These are phyloP conservation scores for Coriaria nepalensis DNA, from an alignment of 306 rosid species.

Conservation along the genomic window DNA sequence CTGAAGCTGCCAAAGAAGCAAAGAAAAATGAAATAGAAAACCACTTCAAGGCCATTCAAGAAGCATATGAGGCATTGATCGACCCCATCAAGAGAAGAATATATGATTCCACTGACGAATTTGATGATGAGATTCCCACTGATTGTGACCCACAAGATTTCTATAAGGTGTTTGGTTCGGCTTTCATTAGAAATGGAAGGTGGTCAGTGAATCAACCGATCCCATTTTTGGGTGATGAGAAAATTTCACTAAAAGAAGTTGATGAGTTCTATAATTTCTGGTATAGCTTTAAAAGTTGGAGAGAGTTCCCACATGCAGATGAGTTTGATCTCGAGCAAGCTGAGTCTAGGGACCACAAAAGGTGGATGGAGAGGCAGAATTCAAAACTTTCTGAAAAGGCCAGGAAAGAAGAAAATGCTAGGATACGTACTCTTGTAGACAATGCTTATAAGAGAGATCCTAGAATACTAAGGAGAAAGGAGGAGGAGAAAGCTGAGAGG, in stretches of 20 bases:
- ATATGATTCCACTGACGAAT: conserved; percentile 95
- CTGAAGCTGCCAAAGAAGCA: conserved; percentile 66
- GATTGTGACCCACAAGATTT: conserved; percentile 93
- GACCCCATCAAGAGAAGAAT: conserved; percentile 85
- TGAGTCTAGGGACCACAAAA: conserved; percentile 85
- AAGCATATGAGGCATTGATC: conserved; percentile 69
- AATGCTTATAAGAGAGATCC: conserved; percentile 93
- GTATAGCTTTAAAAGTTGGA: conserved; percentile 92
- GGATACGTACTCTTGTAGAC: conserved; percentile 81
- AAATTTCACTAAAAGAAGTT: conserved; percentile 43
- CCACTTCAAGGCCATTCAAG: conserved; percentile 84
- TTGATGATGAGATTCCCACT: conserved; percentile 88
- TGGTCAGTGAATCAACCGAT: conserved; percentile 80
- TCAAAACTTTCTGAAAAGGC: conserved; percentile 84
- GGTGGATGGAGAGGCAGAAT: conserved; percentile 99
- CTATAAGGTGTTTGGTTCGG: conserved; percentile 86
- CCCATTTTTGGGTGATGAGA: conserved; percentile 82
- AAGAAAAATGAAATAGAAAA: conserved; percentile 82
- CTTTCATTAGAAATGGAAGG: conserved; percentile 89
- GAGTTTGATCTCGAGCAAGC: conserved; percentile 97
- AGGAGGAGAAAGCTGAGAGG: conserved; percentile 77
- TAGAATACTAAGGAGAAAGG: conserved; percentile 76
- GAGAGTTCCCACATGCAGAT: conserved; percentile 96
- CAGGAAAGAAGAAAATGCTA: conserved; percentile 83
- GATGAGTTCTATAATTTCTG: conserved; percentile 81